Evolutionary conservation across 2,329 filamentous ascomycete species (phyloP).

Genomic region (Microcyclospora tardicrescens): DNA sequence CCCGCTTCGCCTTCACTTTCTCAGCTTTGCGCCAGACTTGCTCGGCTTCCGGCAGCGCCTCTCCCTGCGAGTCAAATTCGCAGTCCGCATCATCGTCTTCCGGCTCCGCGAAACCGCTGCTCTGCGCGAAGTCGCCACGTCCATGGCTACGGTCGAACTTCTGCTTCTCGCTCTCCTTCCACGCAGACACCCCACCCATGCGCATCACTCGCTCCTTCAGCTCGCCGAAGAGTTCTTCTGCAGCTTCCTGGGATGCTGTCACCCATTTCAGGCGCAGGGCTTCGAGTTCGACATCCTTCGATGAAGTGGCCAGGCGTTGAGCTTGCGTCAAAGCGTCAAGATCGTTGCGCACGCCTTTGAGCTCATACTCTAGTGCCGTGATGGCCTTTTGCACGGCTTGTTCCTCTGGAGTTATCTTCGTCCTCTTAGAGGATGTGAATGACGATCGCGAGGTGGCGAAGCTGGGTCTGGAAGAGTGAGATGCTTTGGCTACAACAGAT

Average conservation of each 20-base stretch:
- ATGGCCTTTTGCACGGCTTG: slow-evolving; percentile 13
- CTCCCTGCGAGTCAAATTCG: slow-evolving; percentile 21
- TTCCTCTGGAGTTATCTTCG: slow-evolving; percentile 12
- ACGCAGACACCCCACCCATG: slow-evolving; percentile 50
- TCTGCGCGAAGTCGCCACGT: slow-evolving; percentile 16
- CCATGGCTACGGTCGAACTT: slow-evolving; percentile 19
- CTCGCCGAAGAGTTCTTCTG: slow-evolving; percentile 52
- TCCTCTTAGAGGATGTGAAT: slow-evolving; percentile 10
- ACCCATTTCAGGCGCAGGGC: slow-evolving; percentile 49
- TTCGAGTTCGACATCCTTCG: slow-evolving; percentile 42
- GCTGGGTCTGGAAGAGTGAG: slow-evolving; percentile 12
- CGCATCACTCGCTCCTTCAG: slow-evolving; percentile 48
- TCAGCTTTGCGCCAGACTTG: slow-evolving; percentile 34
- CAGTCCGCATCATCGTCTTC: slow-evolving; percentile 25
- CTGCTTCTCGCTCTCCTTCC: slow-evolving; percentile 25
- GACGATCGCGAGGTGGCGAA: slow-evolving; percentile 26
- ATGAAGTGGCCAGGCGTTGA: slow-evolving; percentile 33
- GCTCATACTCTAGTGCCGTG: slow-evolving; percentile 18
- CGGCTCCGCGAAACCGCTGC: slow-evolving; percentile 3
- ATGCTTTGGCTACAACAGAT: background rate
- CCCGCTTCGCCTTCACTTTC: slow-evolving; percentile 37
- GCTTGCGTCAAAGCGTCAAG: slow-evolving; percentile 43
- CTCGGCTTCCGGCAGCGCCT: slow-evolving; percentile 25
- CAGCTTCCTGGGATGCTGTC: slow-evolving; percentile 45
- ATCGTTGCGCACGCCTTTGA: slow-evolving; percentile 31